Percentiles rank a stretch among this genome's conserved stretches.
Evolutionary conservation across 1,284 basidiomycete genomes (phyloP).

Genomic region (Tylopilus orsonianus): DNA sequence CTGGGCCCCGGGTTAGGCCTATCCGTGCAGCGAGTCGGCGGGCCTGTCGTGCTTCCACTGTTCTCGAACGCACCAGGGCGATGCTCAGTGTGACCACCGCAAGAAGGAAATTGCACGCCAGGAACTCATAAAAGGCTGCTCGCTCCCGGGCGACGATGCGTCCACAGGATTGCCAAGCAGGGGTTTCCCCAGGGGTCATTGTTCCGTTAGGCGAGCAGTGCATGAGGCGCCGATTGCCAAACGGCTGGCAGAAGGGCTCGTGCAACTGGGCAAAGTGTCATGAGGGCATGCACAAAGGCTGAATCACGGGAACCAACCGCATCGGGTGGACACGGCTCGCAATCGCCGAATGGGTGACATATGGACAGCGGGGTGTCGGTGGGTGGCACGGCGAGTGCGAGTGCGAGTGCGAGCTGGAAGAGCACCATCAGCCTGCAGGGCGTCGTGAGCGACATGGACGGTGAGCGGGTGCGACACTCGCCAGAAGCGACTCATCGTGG

Average conservation of each 20-base stretch:
- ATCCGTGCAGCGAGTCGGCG: conserved; percentile 83
- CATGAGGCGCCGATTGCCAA: conserved; percentile 83
- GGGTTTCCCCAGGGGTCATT: conserved; percentile 48
- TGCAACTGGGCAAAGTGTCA: conserved; percentile 52
- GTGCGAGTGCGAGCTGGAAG: conserved; percentile 2
- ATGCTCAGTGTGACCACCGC: conserved; percentile 63
- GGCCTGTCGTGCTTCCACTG: conserved; percentile 71
- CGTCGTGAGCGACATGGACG: background rate
- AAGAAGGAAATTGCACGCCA: conserved; percentile 78
- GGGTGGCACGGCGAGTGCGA: conserved; percentile 10
- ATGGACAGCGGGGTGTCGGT: conserved; percentile 7
- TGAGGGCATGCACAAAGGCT: conserved; percentile 4
- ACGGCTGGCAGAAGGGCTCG: conserved; percentile 88
- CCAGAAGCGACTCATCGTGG: conserved; percentile 15
- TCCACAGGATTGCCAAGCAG: conserved; percentile 89
- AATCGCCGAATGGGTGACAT: conserved; percentile 78
- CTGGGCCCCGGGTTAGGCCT: conserved; percentile 44
- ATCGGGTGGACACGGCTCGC: conserved; percentile 80
- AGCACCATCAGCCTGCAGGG: conserved; percentile 17
- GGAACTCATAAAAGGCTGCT: conserved; percentile 85
- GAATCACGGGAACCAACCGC: conserved; percentile 51
- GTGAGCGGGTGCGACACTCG: conserved; percentile 5
- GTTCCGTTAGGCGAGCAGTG: conserved; percentile 61
- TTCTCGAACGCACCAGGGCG: conserved; percentile 65
- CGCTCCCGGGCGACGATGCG: conserved; percentile 76